Percentiles rank a stretch among this genome's conserved stretches.
These are phyloP conservation scores for Pyricularia pennisetigena DNA, from an alignment of 2,329 filamentous ascomycete species.

Conservation along the genomic window DNA sequence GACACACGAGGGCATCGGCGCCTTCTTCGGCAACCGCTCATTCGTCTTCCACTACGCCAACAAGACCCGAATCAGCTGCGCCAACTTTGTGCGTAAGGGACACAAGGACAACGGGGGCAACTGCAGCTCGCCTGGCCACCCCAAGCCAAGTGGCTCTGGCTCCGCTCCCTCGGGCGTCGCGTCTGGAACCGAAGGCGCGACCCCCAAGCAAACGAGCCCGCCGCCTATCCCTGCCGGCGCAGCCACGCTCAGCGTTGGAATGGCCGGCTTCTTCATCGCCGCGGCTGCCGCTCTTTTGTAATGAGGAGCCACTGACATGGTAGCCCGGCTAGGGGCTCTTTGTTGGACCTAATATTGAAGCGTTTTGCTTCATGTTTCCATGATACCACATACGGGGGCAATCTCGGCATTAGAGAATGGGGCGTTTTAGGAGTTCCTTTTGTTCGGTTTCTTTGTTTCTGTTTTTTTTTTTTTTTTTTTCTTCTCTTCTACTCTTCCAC, in stretches of 20 bases:
- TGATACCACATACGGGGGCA: neutral
- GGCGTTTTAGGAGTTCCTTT: neutral
- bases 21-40: slow-evolving; percentile 57
- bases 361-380: neutral
- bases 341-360: neutral
- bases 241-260: slow-evolving; percentile 1
- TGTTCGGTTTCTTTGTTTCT: neutral
- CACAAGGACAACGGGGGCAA: slow-evolving; percentile 15
- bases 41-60: slow-evolving; percentile 55
- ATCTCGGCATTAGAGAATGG: neutral
- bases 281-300: slow-evolving; percentile 1
- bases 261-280: slow-evolving; percentile 1
- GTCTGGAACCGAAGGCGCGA: neutral
- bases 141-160: neutral
- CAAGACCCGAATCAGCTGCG: slow-evolving; percentile 54
- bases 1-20: slow-evolving; percentile 34
- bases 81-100: slow-evolving; percentile 39
- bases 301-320: neutral
- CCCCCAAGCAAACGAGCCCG: neutral
- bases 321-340: neutral
- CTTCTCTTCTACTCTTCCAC: neutral
- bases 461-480: neutral
- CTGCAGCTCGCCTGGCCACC: slow-evolving; percentile 9
- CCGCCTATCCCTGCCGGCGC: neutral
- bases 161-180: neutral